Evolutionary conservation across 331 rosid species (phyloP).

Genomic region (Rosa hybrid): DNA sequence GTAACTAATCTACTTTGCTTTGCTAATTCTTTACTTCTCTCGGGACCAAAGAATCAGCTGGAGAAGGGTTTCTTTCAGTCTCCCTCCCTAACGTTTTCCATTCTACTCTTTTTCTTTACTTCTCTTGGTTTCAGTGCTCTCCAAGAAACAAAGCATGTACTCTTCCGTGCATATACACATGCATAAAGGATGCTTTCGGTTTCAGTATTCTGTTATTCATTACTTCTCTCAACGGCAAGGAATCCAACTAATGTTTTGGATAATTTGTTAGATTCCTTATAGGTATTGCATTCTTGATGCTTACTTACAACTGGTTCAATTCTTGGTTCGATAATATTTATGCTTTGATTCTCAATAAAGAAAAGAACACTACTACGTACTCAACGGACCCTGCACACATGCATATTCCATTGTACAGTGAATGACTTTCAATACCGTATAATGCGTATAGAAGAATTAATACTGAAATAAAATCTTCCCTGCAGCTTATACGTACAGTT

Average conservation of each 20-base stretch:
- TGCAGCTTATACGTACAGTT: not conserved
- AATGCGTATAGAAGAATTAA: not conserved
- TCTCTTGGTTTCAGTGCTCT: not conserved
- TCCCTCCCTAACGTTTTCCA: not conserved
- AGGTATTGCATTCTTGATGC: not conserved
- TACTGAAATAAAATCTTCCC: not conserved
- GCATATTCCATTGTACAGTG: not conserved
- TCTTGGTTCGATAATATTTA: not conserved
- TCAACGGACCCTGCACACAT: not conserved
- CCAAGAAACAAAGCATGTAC: not conserved
- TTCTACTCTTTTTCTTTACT: not conserved
- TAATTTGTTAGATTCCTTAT: not conserved
- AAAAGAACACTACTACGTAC: too few relatives aligned
- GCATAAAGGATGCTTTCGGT: not conserved
- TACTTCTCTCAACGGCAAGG: not conserved
- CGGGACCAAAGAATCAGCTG: not conserved
- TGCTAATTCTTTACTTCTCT: not conserved
- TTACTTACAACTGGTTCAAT: not conserved
- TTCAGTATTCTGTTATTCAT: not conserved
- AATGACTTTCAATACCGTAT: not conserved
- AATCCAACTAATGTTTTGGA: not conserved
- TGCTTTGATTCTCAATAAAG: not conserved
- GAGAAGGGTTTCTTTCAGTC: not conserved
- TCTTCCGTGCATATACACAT: not conserved
- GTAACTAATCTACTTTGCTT: not conserved